These are phyloP conservation scores for Stromatinia cepivora DNA, from an alignment of 2,329 filamentous ascomycete genomes.

Conservation along the genomic window DNA sequence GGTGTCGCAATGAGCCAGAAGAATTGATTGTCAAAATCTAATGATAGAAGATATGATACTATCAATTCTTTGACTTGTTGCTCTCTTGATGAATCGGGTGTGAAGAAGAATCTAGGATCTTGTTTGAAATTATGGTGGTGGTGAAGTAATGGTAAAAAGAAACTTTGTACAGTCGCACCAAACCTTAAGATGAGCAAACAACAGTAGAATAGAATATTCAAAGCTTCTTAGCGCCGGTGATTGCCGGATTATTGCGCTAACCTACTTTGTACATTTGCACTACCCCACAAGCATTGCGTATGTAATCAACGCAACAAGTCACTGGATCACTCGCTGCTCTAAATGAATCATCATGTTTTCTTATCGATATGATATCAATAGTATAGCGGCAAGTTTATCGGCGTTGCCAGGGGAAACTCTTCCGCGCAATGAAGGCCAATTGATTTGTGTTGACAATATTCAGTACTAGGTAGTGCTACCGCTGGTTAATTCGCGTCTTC, in stretches of 20 bases:
- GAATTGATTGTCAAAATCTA: conserved; percentile 7
- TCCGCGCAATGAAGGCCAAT: conserved; percentile 4
- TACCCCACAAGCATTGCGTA: no score
- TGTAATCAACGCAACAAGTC: neutral
- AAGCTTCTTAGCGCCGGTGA: conserved; percentile 5
- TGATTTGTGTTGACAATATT: conserved; percentile 16
- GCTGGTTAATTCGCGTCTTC: conserved; percentile 16
- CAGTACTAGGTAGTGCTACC: neutral
- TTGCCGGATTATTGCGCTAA: no score
- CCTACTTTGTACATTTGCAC: no score
- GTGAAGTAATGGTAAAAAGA: neutral
- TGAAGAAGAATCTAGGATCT: neutral
- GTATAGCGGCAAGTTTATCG: neutral
- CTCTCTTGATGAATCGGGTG: neutral
- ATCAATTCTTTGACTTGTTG: conserved; percentile 9
- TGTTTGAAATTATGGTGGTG: neutral
- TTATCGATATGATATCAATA: conserved; percentile 1
- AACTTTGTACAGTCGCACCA: neutral
- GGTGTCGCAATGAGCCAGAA: conserved; percentile 5
- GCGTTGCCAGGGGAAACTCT: conserved; percentile 24
- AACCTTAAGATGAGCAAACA: neutral
- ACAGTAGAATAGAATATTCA: neutral
- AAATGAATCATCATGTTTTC: neutral
- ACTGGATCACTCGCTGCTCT: neutral
- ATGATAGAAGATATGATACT: conserved; percentile 17